phyloP scores from a whole-genome alignment of 331 rosid species.

The Telfairia occidentalis region DNA sequence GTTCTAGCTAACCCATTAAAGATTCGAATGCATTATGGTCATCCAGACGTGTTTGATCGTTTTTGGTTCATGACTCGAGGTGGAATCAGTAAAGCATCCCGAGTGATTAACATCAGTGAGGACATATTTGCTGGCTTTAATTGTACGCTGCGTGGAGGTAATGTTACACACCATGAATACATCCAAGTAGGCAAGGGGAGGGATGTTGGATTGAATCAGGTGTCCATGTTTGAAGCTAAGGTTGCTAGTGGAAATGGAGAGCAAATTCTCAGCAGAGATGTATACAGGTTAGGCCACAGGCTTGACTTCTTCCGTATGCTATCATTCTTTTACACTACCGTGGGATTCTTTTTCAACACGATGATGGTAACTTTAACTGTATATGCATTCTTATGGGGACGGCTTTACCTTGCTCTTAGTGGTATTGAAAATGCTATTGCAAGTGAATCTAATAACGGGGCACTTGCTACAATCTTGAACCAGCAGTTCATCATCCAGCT shows the following conservation, averaged over 20 bases:
- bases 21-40: conserved; percentile 88
- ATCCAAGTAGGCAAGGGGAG: conserved; percentile 94
- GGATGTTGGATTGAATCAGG: conserved; percentile 79
- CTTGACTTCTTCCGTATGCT: conserved; percentile 79
- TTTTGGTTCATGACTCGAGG: conserved; percentile 82
- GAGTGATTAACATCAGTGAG: conserved; percentile 84
- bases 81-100: conserved; percentile 83
- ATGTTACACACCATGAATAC: conserved; percentile 80
- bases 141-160: conserved; percentile 82
- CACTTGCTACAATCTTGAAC: conserved; percentile 56
- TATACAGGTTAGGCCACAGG: conserved; percentile 74
- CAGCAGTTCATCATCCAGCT: conserved; percentile 79
- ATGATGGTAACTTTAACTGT: conserved; percentile 70
- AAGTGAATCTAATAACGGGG: conserved; percentile 31
- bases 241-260: conserved; percentile 92
- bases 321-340: conserved; percentile 70
- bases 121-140: conserved; percentile 87
- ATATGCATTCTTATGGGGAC: conserved; percentile 73
- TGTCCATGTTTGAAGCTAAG: conserved; percentile 91
- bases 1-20: conserved; percentile 85
- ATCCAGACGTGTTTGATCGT: conserved; percentile 87
- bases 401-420: conserved; percentile 72
- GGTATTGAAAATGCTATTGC: conserved; percentile 56
- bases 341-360: conserved; percentile 76
- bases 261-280: conserved; percentile 73